phyloP scores from a whole-genome alignment of 108 stramenopile species.

The Pseudonitzschia multistriata region DNA sequence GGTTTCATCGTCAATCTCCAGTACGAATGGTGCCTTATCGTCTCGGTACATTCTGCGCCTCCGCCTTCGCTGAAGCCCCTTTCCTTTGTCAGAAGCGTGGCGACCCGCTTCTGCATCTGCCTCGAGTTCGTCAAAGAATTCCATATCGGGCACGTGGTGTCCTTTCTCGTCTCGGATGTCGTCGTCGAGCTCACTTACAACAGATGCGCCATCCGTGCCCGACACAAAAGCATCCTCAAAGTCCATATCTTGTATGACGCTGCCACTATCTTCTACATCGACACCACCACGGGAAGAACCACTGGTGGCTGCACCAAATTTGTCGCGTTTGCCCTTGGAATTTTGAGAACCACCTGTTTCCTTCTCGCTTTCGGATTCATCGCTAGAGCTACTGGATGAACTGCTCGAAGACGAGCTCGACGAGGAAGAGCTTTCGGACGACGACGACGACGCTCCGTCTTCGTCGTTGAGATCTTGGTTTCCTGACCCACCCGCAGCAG shows the following conservation, averaged over 20 bases:
- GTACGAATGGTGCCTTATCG: slow-evolving; percentile 81
- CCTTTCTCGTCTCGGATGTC: slow-evolving; percentile 18
- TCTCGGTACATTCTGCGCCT: slow-evolving; percentile 76
- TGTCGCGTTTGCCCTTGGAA: background rate
- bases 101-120: slow-evolving; percentile 34
- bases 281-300: slow-evolving; percentile 9
- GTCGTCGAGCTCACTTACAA: slow-evolving; percentile 34
- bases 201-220: slow-evolving; percentile 45
- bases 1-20: slow-evolving; percentile 91
- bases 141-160: slow-evolving; percentile 56
- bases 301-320: background rate
- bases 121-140: slow-evolving; percentile 65
- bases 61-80: slow-evolving; percentile 47
- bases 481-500: background rate
- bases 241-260: slow-evolving; percentile 20
- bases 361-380: slow-evolving; percentile 60
- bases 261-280: slow-evolving; percentile 30
- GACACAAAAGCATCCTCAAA: slow-evolving; percentile 55
- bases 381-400: slow-evolving; percentile 73
- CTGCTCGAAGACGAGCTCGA: slow-evolving; percentile 74
- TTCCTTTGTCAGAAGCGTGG: slow-evolving; percentile 38
- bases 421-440: slow-evolving; percentile 50
- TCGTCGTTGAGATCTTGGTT: slow-evolving; percentile 19
- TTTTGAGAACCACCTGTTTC: slow-evolving; percentile 27
- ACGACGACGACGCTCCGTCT: slow-evolving; percentile 23